Evolutionary conservation across 169 alveolate species (phyloP), one percentile per base, ranked within the genome.

Genomic region (Plasmodium gallinaceum): DNA sequence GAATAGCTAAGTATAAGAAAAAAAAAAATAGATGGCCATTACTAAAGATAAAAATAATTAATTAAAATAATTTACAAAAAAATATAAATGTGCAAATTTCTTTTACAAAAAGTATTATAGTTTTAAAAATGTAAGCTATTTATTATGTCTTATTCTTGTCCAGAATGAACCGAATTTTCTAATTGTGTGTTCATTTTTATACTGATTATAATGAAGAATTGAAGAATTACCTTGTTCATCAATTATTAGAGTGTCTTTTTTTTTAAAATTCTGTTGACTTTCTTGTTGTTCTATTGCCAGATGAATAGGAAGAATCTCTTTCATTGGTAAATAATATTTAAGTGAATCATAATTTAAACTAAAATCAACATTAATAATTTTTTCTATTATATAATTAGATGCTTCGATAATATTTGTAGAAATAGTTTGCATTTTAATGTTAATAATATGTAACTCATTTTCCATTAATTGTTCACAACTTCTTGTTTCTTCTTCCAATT

Each of bases 321-420:
- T 16, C 14, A 57, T 9, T 7, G 87, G 87, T 6, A 73, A 22
- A 54, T 16, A 57, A 39, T 32, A n/a, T 54, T 73, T 73, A 52
- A 73, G 26, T 39, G 32, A 42, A 57, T 73, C 22, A 8, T 8
- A 57, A 37, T 39, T 43, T 24, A 73, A 12, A 7, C 60, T 73
- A 52, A 73, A 73, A 57, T 73, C 70, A 32, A 73, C 87, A 16
- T 73, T n/a, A 37, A 73, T 20, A 39, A 73, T 73, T 54, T 57
- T 54, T n/a, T 43, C 32, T 73, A 58, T 37, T 32, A 73, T 12
- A 73, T 57, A 73, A 37, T 57, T 22, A 37, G 71, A 14, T 73
- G 57, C 32, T 5, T 54, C 24, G 7, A 52, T 70, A 57, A 73
- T 42, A 37, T 73, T 73, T 58, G 24, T 22, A 32, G 24, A 54